Base-by-base conservation (phyloP, 768 basidiomycete species). In the Tylopilus plumbeoviolaceoides region DNA sequence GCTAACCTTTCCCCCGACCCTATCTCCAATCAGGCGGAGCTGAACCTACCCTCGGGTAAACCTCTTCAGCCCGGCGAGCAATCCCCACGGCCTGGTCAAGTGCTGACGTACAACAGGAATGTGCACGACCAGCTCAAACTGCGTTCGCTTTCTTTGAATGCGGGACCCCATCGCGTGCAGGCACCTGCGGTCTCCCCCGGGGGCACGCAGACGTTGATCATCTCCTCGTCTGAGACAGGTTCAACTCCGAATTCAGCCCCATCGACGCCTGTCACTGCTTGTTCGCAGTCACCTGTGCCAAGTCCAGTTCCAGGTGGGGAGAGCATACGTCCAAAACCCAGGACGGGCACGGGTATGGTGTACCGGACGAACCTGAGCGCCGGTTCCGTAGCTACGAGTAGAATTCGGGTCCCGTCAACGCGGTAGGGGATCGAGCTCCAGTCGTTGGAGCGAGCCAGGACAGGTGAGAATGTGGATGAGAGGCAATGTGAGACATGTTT, bases 261-360 rank as follows among this genome's bases (percentile, higher is more conserved):
- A 15, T 55, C 56, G 18, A 54, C 52, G 4, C 62, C 62, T 1
- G 38, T 48, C 21, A 53, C 48, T 17, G 30, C 46, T 44, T 47
- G 11, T 4, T 63, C 64, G 44, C 61, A 63, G 50, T 65, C 64
- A 5, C 58, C 62, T 21, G 31, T 60, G 3, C 28, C 59, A 1
- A 63, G 60, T 51, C 23, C 63, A 9, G 58, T 48, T 20, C 27
- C 50, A 9, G 28, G 33, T 38, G 55, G 46, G 18, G 67, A 63
- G 31, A 27, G 60, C 45, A 58, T 62, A 4, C 69, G 73, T 15
- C 81, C 80, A 18, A 78, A 70, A 56, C 83, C 85, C 10, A 68
- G 85, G 27, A 85, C 79, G 10, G 84, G 84, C 7, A 83, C 84
- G 11, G 84, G 84, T n/a, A 87, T 87, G 84, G 68, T 73, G 35